Base-by-base conservation (phyloP, 805 yeast species). In the Candida patagonica region DNA sequence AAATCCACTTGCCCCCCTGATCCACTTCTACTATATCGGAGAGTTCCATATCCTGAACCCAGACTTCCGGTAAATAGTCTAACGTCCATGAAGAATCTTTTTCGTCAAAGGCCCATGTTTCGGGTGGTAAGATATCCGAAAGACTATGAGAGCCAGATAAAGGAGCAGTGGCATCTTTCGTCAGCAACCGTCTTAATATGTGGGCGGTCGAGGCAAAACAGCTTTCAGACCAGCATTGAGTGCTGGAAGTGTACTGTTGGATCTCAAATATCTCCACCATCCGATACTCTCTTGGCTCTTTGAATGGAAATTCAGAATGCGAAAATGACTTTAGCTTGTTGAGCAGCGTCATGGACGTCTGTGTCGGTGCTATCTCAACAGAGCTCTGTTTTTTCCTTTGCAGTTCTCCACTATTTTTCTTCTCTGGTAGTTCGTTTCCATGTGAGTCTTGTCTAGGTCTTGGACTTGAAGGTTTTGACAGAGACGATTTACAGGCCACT, bases 1-100 rank as follows among this genome's bases (percentile, higher is more conserved):
- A 85, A 15, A 83, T 89, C 95, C 95, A 85, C 57, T 85, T 85
- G 30, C 80, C 82, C 41, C 77, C 87, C 22, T 72, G 64, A 59
- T 85, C 94, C 16, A 82, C 66, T 16, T 66, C 68, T 12, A 80
- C 75, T 33, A 74, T 59, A 42, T 73, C 79, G 10, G 80, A 60
- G 37, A 71, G 61, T 39, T 33, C 59, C 59, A 6, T 78, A 3
- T 6, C 13, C 10, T 19, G 15, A 3, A 49, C 83, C 95, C 95
- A 85, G 2, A 51, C 57, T 20, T 63, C 60, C 0, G 86, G 85
- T 35, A 78, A 19, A 16, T 38, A 65, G 57, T 85, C 94, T 35
- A 83, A 53, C 7, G 59, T 61, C 95, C 95, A 85, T 4, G 38
- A 3, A 9, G 70, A 67, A 3, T 5, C 46, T 5, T 33, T 12